phyloP scores from a whole-genome alignment of 108 stramenopile species.

The Cyclotella choctawhatcheeana region DNA sequence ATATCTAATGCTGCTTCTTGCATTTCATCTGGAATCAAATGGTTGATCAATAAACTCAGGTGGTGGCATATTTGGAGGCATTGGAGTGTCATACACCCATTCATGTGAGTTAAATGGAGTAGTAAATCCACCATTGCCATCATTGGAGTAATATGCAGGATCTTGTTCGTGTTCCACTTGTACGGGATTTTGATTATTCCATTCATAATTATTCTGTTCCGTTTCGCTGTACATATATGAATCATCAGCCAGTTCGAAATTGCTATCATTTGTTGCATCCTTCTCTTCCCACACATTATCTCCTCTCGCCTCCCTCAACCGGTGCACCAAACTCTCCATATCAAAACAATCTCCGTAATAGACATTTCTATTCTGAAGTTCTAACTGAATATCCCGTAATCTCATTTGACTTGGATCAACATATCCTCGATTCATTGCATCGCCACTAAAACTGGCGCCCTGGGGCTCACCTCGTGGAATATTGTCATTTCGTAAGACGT shows the following conservation, averaged over 20 bases:
- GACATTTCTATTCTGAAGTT: background rate
- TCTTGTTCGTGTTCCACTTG: background rate
- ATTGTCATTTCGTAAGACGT: conserved; percentile 5
- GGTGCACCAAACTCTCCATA: conserved; percentile 9
- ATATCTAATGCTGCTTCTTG: no score
- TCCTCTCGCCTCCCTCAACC: conserved; percentile 16
- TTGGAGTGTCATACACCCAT: background rate
- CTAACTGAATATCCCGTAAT: conserved; percentile 19
- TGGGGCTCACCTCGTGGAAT: background rate
- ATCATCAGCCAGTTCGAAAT: background rate
- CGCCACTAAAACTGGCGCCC: background rate
- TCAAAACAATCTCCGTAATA: conserved; percentile 19
- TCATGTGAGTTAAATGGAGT: background rate
- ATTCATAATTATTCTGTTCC: background rate
- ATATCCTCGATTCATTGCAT: background rate
- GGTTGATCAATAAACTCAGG: background rate
- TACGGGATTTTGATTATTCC: background rate
- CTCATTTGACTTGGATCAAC: conserved; percentile 22
- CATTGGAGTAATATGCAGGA: background rate
- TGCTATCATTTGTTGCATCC: background rate
- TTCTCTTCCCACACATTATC: background rate
- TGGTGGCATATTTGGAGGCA: background rate
- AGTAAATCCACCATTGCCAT: background rate
- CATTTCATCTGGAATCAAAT: no score
- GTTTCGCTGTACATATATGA: background rate